These are phyloP conservation scores for Platanthera guangdongensis DNA, from an alignment of 106 monocot species.

Conservation along the genomic window DNA sequence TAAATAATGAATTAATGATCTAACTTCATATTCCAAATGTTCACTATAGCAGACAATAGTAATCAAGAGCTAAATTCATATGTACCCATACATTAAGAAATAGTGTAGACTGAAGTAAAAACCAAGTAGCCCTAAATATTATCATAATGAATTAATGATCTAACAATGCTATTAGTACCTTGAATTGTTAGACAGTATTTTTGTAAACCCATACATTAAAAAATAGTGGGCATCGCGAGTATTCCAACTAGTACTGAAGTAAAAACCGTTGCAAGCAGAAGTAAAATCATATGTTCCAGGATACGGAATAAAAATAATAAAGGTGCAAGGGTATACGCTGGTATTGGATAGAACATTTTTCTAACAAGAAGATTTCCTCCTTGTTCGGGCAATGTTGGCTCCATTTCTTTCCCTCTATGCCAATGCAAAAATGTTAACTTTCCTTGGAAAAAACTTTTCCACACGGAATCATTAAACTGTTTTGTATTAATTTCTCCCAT, in stretches of 20 bases:
- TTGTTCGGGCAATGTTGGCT: conserved; percentile 40
- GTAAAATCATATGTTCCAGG: not conserved
- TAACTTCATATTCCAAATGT: not conserved
- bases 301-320: not conserved
- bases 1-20: not conserved
- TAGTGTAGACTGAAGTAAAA: too few species aligned
- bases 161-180: not conserved
- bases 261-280: not conserved
- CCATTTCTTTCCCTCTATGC: conserved; percentile 80
- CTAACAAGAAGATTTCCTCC: conserved; percentile 76
- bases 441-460: conserved; percentile 85
- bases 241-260: not conserved
- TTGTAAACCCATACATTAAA: not conserved
- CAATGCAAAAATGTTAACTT: conserved; percentile 79
- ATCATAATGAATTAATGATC: too few species aligned
- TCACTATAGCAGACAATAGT: not conserved
- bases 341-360: conserved; percentile 58
- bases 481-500: conserved; percentile 67
- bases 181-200: not conserved
- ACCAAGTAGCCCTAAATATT: too few species aligned
- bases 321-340: conserved; percentile 39
- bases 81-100: too few species aligned
- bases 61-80: not conserved
- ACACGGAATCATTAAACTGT: conserved; percentile 61
- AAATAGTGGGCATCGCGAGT: not conserved